These are phyloP conservation scores for Tolypocladium inflatum DNA, from an alignment of 2,329 filamentous ascomycete species.

Conservation along the genomic window DNA sequence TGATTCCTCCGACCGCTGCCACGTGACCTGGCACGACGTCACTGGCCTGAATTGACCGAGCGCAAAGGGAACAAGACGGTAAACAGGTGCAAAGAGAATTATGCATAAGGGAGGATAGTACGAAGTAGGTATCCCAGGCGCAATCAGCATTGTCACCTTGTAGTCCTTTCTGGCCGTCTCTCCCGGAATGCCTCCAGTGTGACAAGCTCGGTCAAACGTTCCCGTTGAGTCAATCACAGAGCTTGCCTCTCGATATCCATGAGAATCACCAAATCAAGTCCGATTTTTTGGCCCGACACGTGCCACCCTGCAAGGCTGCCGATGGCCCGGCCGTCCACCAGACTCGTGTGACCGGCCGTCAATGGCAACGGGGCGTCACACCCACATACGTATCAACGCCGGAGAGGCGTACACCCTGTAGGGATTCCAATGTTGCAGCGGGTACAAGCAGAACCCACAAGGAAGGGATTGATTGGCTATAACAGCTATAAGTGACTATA, in stretches of 20 bases:
- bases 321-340: not conserved
- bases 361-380: not conserved
- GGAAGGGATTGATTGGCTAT: no score
- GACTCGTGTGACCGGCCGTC: not conserved
- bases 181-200: not conserved
- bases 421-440: no score
- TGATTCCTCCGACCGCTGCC: slow-evolving; percentile 2
- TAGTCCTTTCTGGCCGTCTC: not conserved
- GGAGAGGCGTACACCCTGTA: no score
- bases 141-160: not conserved
- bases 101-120: not conserved
- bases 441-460: no score
- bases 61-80: no score
- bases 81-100: no score
- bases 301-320: not conserved
- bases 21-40: slow-evolving; percentile 6
- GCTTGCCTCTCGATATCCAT: no score
- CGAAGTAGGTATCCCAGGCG: no score
- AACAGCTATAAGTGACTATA: no score
- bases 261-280: not conserved
- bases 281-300: not conserved
- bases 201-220: not conserved
- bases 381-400: not conserved
- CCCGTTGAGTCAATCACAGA: not conserved
- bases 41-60: not conserved